Evolutionary conservation across 2,329 filamentous ascomycete genomes (phyloP).

Genomic region (Aureobasidium pullulans): DNA sequence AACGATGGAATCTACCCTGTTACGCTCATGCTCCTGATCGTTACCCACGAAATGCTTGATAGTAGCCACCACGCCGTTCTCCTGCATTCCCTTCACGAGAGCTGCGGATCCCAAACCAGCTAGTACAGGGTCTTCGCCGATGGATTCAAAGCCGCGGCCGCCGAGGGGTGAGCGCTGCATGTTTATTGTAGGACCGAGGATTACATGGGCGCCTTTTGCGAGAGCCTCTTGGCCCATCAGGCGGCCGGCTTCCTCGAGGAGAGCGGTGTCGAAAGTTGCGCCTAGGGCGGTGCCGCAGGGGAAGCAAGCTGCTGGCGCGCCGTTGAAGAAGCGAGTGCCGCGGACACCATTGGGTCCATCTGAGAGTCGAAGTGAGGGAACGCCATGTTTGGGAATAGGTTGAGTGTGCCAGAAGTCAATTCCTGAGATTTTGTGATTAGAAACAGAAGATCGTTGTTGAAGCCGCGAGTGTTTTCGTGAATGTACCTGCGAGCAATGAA

Average conservation of each 20-base stretch:
- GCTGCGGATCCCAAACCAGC: slow-evolving; percentile 64
- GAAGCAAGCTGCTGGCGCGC: slow-evolving; percentile 60
- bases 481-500: slow-evolving; percentile 24
- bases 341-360: slow-evolving; percentile 65
- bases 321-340: slow-evolving; percentile 62
- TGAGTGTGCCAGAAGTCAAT: slow-evolving; percentile 66
- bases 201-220: slow-evolving; percentile 64
- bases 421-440: slow-evolving; percentile 27
- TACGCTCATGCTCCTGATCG: slow-evolving; percentile 62
- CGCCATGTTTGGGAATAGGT: slow-evolving; percentile 50
- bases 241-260: slow-evolving; percentile 62
- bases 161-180: slow-evolving; percentile 76
- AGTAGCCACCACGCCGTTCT: slow-evolving; percentile 65
- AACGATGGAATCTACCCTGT: slow-evolving; percentile 57
- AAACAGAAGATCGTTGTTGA: not conserved
- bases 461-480: not conserved
- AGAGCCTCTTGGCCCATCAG: slow-evolving; percentile 65
- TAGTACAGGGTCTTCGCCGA: slow-evolving; percentile 73
- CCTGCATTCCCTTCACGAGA: slow-evolving; percentile 58
- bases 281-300: slow-evolving; percentile 73
- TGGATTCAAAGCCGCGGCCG: slow-evolving; percentile 82
- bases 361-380: slow-evolving; percentile 58
- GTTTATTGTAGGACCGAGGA: slow-evolving; percentile 72
- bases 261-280: slow-evolving; percentile 67
- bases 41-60: slow-evolving; percentile 75